These are phyloP conservation scores for Nakazawaea populi DNA, from an alignment of 805 yeast genomes.

Conservation along the genomic window DNA sequence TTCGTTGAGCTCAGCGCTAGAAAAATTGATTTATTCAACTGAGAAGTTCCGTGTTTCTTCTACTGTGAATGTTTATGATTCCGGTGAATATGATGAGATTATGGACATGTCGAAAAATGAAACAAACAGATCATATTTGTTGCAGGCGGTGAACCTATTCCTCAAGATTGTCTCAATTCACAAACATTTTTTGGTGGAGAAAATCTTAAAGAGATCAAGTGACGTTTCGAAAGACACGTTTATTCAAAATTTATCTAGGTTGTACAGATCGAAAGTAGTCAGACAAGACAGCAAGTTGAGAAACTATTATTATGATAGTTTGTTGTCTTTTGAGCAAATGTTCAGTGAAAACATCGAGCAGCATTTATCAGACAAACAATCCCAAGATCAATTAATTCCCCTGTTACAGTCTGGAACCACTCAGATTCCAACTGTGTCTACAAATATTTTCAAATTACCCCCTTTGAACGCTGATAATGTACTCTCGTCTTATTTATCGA, in stretches of 20 bases:
- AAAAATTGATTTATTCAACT: constrained; percentile 28
- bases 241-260: constrained; percentile 37
- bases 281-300: constrained; percentile 41
- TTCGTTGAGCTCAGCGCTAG: constrained; percentile 33
- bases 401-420: constrained; percentile 16
- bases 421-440: background rate
- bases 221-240: constrained; percentile 38
- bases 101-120: constrained; percentile 10
- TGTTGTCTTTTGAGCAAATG: constrained; percentile 43
- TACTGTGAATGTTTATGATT: background rate
- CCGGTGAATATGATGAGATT: background rate
- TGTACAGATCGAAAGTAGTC: constrained; percentile 40
- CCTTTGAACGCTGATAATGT: constrained; percentile 8
- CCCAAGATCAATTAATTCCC: background rate
- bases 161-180: constrained; percentile 55
- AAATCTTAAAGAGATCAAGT: constrained; percentile 35
- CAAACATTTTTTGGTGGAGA: constrained; percentile 39
- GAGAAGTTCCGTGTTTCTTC: constrained; percentile 7
- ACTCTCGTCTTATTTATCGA: constrained; percentile 1
- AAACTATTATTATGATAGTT: constrained; percentile 53
- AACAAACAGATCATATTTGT: constrained; percentile 14
- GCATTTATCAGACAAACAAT: constrained; percentile 10
- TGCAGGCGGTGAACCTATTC: constrained; percentile 37
- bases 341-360: constrained; percentile 22
- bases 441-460: constrained; percentile 6